Base-by-base conservation (phyloP, 768 basidiomycete species). In the Tulasnella sp. region DNA sequence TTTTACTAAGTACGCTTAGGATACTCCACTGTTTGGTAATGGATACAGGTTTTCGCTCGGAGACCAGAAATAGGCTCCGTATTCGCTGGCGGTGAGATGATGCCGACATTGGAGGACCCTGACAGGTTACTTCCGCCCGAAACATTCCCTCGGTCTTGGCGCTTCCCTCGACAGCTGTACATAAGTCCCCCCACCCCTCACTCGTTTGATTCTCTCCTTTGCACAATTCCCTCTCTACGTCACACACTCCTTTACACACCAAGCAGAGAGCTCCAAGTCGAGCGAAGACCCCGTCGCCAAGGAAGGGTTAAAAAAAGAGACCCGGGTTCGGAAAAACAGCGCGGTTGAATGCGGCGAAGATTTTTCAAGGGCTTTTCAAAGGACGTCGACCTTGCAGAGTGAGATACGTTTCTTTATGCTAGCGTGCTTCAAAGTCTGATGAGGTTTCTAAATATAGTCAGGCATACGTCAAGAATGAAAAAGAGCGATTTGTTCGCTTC, bases 381-480 rank as follows among this genome's bases (percentile, higher is more conserved):
- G 18, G 62, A 68, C 18, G 18, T 68, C 62, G 62, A 68, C 31
- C 62, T 68, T 19, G 31, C n/a, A 68, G 62, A 68, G 62, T 68
- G 5, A 68, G 62, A 68, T 16, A 68, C 21, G 6, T 36, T 36
- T 14, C 16, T 1, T 68, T n/a, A 19, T 56, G 6, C 7, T 18
- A 18, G 4, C 16, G 19, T n/a, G n/a, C 19, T 56, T 19, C 52
- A 56, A 19, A 6, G 52, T 19, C 52, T 18, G 19, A 56, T 18
- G 52, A 19, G 6, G 18, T 58, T 24, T 58, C 1, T 21, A 5
- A 34, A 62, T 74, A 14, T 9, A 74, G 73, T 40, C 39, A 74
- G 46, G 31, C 7, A 74, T 74, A 74, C 38, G 46, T 74, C 73
- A 42, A 74, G 40, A 42, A 74, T 31, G 40, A 74, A 40, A 74